These are phyloP conservation scores for Fusarium sp. DNA, from an alignment of 2,329 filamentous ascomycete species.

Conservation along the genomic window DNA sequence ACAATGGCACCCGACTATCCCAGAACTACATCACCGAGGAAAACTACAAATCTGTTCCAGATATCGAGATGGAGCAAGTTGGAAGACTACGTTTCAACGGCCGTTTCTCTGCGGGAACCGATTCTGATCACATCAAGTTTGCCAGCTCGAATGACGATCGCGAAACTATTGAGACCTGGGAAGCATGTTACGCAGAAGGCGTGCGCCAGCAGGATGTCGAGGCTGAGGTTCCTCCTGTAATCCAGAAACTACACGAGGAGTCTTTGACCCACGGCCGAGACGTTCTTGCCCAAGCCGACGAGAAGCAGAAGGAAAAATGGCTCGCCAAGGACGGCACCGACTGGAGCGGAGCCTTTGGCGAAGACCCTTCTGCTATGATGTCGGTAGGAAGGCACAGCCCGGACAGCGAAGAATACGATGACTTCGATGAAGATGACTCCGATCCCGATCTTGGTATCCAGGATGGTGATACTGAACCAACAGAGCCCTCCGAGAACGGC, in stretches of 20 bases:
- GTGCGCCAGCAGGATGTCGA: slow-evolving; percentile 78
- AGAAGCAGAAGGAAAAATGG: slow-evolving; percentile 82
- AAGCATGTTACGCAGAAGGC: slow-evolving; percentile 89
- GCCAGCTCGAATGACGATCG: slow-evolving; percentile 88
- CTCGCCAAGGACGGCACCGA: slow-evolving; percentile 82
- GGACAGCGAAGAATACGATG: slow-evolving; percentile 55
- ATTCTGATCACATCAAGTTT: slow-evolving; percentile 85
- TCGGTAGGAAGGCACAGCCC: slow-evolving; percentile 45
- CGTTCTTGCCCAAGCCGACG: slow-evolving; percentile 76
- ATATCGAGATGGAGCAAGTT: slow-evolving; percentile 81
- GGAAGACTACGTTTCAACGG: slow-evolving; percentile 84
- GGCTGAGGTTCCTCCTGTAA: slow-evolving; percentile 76
- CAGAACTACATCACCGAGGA: slow-evolving; percentile 92
- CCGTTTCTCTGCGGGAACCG: slow-evolving; percentile 89
- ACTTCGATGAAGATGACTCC: slow-evolving; percentile 54
- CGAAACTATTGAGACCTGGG: slow-evolving; percentile 95
- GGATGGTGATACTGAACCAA: slow-evolving; percentile 59
- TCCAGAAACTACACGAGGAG: slow-evolving; percentile 82
- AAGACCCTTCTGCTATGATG: slow-evolving; percentile 71
- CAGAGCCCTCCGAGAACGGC: slow-evolving; percentile 44
- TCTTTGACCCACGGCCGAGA: slow-evolving; percentile 84
- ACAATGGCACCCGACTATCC: slow-evolving; percentile 78
- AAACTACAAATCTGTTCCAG: slow-evolving; percentile 76
- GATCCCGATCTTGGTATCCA: slow-evolving; percentile 68
- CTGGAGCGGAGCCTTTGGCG: slow-evolving; percentile 87